phyloP scores from a whole-genome alignment of 1,284 basidiomycete genomes.

The Gomphus bonarii region DNA sequence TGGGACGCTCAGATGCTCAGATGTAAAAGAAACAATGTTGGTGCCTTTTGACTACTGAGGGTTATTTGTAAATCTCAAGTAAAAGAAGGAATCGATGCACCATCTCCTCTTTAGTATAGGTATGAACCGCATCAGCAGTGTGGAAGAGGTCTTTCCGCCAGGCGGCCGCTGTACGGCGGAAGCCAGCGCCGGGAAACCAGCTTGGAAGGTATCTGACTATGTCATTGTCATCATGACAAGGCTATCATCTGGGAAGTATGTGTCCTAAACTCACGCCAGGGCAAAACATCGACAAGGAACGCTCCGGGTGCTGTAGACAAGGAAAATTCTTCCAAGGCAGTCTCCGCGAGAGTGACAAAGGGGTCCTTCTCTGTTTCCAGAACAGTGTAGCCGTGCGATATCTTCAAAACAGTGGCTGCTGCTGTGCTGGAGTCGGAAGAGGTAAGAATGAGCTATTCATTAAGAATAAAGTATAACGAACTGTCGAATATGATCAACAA shows the following conservation, averaged over 20 bases:
- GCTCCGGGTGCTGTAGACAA: constrained; percentile 44
- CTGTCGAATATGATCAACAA: constrained; percentile 11
- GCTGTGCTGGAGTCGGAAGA: constrained; percentile 12
- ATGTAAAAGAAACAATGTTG: constrained; percentile 6
- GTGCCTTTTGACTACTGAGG: constrained; percentile 6
- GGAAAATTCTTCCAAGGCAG: constrained; percentile 48
- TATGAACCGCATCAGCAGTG: constrained; percentile 4
- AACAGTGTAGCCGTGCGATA: constrained; percentile 25
- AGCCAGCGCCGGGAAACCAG: constrained; percentile 15
- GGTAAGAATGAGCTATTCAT: neutral
- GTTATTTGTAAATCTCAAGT: neutral
- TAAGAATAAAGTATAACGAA: neutral
- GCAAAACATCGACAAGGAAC: constrained; percentile 50
- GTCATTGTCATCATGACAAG: neutral
- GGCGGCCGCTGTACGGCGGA: constrained; percentile 2
- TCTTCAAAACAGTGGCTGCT: constrained; percentile 21
- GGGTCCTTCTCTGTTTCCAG: constrained; percentile 18
- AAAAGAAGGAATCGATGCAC: constrained; percentile 3
- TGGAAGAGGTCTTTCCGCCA: constrained; percentile 1
- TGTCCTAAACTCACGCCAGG: constrained; percentile 30
- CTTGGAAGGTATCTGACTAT: constrained; percentile 14
- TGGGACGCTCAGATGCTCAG: neutral
- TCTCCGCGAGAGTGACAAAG: constrained; percentile 24
- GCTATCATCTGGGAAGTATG: neutral
- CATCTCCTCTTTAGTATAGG: constrained; percentile 10